phyloP scores from a whole-genome alignment of 495 filamentous ascomycete genomes.

The Stereocaulon alpinum region DNA sequence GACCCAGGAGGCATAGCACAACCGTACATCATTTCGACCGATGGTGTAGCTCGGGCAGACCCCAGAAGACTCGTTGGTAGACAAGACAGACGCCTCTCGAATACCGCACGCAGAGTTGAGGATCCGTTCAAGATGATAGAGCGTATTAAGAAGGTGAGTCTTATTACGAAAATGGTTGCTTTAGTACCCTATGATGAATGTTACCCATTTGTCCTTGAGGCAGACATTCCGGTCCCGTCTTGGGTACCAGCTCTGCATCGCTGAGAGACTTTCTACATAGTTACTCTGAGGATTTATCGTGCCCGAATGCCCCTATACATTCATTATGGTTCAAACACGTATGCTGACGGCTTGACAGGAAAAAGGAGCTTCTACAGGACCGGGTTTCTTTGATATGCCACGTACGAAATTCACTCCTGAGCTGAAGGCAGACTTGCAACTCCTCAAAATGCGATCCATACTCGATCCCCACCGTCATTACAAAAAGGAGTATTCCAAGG shows the following conservation, averaged over 20 bases:
- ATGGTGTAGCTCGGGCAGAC: slow-evolving; percentile 31
- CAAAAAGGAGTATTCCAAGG: slow-evolving; percentile 67
- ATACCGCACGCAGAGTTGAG: slow-evolving; percentile 34
- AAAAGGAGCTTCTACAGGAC: slow-evolving; percentile 51
- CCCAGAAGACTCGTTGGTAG: slow-evolving; percentile 33
- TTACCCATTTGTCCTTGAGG: slow-evolving; percentile 52
- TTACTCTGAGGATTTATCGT: slow-evolving; percentile 77
- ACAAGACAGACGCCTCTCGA: slow-evolving; percentile 34
- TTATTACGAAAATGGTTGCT: slow-evolving; percentile 14
- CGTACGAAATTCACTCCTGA: slow-evolving; percentile 72
- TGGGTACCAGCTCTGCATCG: slow-evolving; percentile 59
- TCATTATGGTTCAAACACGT: slow-evolving; percentile 1
- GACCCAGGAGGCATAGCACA: slow-evolving; percentile 21
- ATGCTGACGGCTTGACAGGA: slow-evolving; percentile 25
- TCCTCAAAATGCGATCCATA: slow-evolving; percentile 79
- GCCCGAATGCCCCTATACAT: slow-evolving; percentile 7
- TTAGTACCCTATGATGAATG: slow-evolving; percentile 58
- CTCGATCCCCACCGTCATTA: slow-evolving; percentile 85
- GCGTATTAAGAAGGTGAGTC: slow-evolving; percentile 37
- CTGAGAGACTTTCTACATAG: slow-evolving; percentile 84
- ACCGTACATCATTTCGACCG: slow-evolving; percentile 40
- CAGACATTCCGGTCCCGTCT: slow-evolving; percentile 59
- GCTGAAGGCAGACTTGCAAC: slow-evolving; percentile 75
- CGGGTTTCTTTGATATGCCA: slow-evolving; percentile 77
- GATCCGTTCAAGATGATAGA: slow-evolving; percentile 33